A percentile compares a stretch with the other conserved stretches of the same genome.
phyloP scores from a whole-genome alignment of 2,329 filamentous ascomycete genomes.

The Bimuria novae-zelandiae region DNA sequence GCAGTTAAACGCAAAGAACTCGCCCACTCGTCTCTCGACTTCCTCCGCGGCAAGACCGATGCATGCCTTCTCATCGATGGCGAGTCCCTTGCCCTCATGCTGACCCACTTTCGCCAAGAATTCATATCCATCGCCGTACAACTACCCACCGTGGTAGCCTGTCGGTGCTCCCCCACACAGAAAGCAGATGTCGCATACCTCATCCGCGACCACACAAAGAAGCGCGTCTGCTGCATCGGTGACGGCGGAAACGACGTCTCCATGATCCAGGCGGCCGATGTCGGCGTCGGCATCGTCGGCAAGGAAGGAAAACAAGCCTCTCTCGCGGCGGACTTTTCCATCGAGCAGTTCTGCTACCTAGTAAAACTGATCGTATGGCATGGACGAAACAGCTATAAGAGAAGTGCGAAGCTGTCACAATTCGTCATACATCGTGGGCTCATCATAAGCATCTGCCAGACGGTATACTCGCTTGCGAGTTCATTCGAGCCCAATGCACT shows the following conservation, averaged over 20 bases:
- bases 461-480: conserved; percentile 93
- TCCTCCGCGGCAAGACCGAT: conserved; percentile 80
- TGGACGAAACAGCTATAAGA: conserved; percentile 95
- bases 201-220: conserved; percentile 89
- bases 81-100: conserved; percentile 81
- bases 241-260: conserved; percentile 98
- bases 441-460: conserved; percentile 95
- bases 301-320: conserved; percentile 96
- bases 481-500: conserved; percentile 92
- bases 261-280: conserved; percentile 98
- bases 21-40: conserved; percentile 86
- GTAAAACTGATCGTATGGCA: conserved; percentile 99
- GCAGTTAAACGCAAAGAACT: conserved; percentile 76
- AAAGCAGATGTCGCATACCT: conserved; percentile 92
- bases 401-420: conserved; percentile 91
- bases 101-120: conserved; percentile 78
- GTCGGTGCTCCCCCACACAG: conserved; percentile 93
- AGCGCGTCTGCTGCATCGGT: conserved; percentile 95
- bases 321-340: conserved; percentile 93
- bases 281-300: conserved; percentile 96
- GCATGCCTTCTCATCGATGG: conserved; percentile 95
- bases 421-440: conserved; percentile 98
- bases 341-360: conserved; percentile 91
- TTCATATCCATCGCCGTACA: conserved; percentile 89
- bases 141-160: conserved; percentile 91